Percentiles rank a stretch among this genome's conserved stretches.
Evolutionary conservation across 2,329 filamentous ascomycete genomes (phyloP).

Genomic region (Venturia carpophila): DNA sequence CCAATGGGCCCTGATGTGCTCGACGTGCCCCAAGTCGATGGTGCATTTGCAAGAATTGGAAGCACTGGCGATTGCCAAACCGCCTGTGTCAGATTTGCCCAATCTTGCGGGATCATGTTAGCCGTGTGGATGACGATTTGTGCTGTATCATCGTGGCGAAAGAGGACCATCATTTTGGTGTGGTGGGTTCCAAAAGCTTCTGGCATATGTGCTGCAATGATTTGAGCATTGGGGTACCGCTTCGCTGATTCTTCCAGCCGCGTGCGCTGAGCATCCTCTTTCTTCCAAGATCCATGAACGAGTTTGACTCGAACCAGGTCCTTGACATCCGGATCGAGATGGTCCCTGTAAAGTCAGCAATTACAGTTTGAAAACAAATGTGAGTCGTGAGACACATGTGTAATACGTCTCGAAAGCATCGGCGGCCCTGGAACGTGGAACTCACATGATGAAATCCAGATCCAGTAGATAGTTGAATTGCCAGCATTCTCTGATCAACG

Average conservation of each 20-base stretch:
- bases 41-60: conserved; percentile 11
- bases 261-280: conserved; percentile 51
- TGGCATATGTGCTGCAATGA: conserved; percentile 70
- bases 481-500: conserved; percentile 64
- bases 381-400: too few species aligned
- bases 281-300: conserved; percentile 60
- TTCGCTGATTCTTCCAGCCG: conserved; percentile 50
- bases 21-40: conserved; percentile 10
- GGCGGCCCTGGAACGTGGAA: conserved; percentile 16
- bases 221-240: conserved; percentile 52
- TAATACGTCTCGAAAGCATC: background rate
- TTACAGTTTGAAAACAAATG: too few species aligned
- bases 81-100: conserved; percentile 80
- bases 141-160: conserved; percentile 67
- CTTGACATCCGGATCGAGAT: conserved; percentile 51
- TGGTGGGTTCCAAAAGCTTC: conserved; percentile 82
- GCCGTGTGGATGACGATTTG: conserved; percentile 82
- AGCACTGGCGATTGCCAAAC: conserved; percentile 65
- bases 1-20: conserved; percentile 37
- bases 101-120: conserved; percentile 84
- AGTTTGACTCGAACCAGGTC: conserved; percentile 48
- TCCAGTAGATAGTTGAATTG: conserved; percentile 63
- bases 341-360: conserved; percentile 26
- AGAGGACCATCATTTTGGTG: conserved; percentile 78
- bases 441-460: conserved; percentile 52